phyloP scores from a whole-genome alignment of 129 eudicot species.

The Centaurea solstitialis region DNA sequence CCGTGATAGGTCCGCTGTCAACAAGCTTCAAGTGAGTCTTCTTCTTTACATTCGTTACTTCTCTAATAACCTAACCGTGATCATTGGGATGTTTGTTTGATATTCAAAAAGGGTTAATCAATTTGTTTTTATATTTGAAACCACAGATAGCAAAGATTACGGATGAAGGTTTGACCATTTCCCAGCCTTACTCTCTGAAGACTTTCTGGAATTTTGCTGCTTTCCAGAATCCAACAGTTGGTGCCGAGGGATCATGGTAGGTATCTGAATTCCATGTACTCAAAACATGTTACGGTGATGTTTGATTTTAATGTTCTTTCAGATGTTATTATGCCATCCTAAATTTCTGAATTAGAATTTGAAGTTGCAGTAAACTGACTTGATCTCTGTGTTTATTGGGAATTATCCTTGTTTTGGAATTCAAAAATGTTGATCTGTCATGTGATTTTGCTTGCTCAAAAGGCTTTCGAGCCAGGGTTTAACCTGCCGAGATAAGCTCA shows the following conservation, averaged over 20 bases:
- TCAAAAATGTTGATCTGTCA: too few species aligned
- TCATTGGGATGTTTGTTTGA: neutral
- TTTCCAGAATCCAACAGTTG: conserved; percentile 37
- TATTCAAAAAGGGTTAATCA: too few species aligned
- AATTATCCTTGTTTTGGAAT: neutral
- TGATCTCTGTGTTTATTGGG: neutral
- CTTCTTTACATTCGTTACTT: neutral
- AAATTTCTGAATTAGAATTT: conserved; percentile 5
- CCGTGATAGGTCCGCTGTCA: conserved; percentile 87
- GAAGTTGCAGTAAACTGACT: neutral
- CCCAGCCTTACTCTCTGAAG: conserved; percentile 42
- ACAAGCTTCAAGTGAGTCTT: conserved; percentile 75
- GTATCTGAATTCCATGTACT: neutral
- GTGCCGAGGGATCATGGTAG: conserved; percentile 41
- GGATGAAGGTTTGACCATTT: conserved; percentile 30
- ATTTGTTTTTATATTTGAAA: neutral
- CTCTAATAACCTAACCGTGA: neutral
- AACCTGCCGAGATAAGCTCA: too few species aligned
- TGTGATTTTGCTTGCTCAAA: too few species aligned
- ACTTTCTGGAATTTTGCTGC: conserved; percentile 41
- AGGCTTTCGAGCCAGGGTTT: too few species aligned
- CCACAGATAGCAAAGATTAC: conserved; percentile 35
- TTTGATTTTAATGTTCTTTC: neutral
- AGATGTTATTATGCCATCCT: conserved; percentile 16
- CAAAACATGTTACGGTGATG: conserved; percentile 1